phyloP scores from a whole-genome alignment of 495 filamentous ascomycete species.

The Penicillium daleae region DNA sequence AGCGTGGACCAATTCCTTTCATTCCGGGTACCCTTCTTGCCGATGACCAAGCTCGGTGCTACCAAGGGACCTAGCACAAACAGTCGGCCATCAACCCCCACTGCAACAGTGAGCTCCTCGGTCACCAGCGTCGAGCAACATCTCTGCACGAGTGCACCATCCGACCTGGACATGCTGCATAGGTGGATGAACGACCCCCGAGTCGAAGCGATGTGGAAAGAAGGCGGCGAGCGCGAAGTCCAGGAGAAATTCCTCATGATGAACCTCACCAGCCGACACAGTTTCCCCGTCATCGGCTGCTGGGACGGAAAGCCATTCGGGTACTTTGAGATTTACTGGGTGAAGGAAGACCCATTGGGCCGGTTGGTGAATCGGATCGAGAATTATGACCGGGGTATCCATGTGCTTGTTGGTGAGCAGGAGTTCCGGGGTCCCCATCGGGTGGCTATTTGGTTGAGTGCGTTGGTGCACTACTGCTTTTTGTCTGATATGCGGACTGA shows the following conservation, averaged over 20 bases:
- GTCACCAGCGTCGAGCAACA: constrained; percentile 33
- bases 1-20: constrained; percentile 83
- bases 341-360: constrained; percentile 85
- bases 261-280: constrained; percentile 68
- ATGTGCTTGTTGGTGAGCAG: constrained; percentile 89
- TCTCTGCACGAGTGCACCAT: constrained; percentile 39
- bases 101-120: constrained; percentile 32
- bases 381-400: constrained; percentile 87
- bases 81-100: constrained; percentile 27
- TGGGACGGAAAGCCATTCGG: constrained; percentile 97
- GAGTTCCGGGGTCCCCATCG: constrained; percentile 80
- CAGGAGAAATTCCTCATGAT: constrained; percentile 72
- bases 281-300: constrained; percentile 88
- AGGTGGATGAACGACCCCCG: constrained; percentile 90
- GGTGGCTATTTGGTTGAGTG: constrained; percentile 78
- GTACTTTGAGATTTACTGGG: constrained; percentile 99
- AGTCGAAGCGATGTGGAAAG: constrained; percentile 81
- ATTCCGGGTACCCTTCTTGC: constrained; percentile 72
- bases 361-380: constrained; percentile 63
- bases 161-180: constrained; percentile 77
- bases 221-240: constrained; percentile 59
- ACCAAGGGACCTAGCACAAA: background rate
- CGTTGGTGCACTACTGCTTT: constrained; percentile 83
- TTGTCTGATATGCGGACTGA: constrained; percentile 80
- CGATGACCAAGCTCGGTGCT: constrained; percentile 23